Conservation (phyloP, 1,284 basidiomycete genomes). For the Austropuccinia psidii region DNA sequence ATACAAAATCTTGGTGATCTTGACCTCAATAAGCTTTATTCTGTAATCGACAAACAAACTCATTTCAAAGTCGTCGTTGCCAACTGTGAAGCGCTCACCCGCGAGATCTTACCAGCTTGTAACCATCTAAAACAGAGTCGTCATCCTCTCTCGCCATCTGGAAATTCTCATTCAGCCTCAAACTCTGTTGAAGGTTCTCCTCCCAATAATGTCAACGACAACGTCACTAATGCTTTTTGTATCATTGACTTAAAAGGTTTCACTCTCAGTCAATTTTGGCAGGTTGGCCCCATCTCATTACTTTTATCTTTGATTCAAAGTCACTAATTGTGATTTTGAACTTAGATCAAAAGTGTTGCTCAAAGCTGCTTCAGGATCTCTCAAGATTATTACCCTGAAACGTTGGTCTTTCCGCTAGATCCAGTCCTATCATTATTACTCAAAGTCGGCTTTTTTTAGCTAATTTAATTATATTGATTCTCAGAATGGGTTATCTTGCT, state of each 20-base stretch:
- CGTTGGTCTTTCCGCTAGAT: neutral
- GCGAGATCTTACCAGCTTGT: slow-evolving; percentile 38
- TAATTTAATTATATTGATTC: neutral
- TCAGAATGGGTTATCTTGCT: slow-evolving; percentile 34
- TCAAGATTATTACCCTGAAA: slow-evolving; percentile 38
- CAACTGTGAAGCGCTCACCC: slow-evolving; percentile 38
- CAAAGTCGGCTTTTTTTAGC: neutral
- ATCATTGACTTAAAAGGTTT: slow-evolving; percentile 39
- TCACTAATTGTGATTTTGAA: neutral
- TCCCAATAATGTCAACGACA: neutral
- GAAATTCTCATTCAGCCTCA: neutral
- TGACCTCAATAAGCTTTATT: slow-evolving; percentile 35
- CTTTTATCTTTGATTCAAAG: neutral
- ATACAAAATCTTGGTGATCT: slow-evolving; percentile 38
- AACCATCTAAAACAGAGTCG: slow-evolving; percentile 4
- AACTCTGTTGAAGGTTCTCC: neutral
- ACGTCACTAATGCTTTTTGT: slow-evolving; percentile 36
- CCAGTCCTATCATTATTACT: neutral
- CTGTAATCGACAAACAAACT: slow-evolving; percentile 29
- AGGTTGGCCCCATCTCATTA: slow-evolving; percentile 12
- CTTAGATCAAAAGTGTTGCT: slow-evolving; percentile 37
- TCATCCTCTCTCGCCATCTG: neutral
- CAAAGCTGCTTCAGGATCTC: slow-evolving; percentile 35
- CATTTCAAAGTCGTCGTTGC: slow-evolving; percentile 36
- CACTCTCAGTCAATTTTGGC: slow-evolving; percentile 37